Evolutionary conservation across 345 rosid genomes (phyloP), one percentile per base, ranked within the genome.

Genomic region (Cardiospermum halicacabum): DNA sequence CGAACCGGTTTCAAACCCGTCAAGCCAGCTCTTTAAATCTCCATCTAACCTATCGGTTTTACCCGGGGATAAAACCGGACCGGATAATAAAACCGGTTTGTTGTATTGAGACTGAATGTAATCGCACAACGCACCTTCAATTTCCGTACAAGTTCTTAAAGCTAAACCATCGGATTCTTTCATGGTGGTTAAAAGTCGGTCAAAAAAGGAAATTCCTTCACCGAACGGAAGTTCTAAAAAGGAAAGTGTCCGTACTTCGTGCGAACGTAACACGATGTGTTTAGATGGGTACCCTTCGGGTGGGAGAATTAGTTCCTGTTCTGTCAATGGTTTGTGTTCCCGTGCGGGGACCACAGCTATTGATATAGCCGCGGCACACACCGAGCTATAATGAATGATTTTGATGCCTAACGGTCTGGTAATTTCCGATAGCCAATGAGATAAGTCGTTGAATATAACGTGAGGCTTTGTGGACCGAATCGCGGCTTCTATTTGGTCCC

Each of bases 271-370:
- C 25, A 84, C 78, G 0, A 84, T 73, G 4, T 69, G 62, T 4
- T 78, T 60, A 0, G 95, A 84, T 0, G 95, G 87, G 53, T 87
- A 90, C 18, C 92, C 90, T 3, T 55, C 10, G 0, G 95, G 97
- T 0, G 78, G 78, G 36, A 21, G 66, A 0, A 66, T 72, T 34
- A 87, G 37, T 53, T 80, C 91, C 15, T 77, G 78, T 59, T 63
- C 78, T 0, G 84, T 74, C 0, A 79, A 3, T 1, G 71, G 75
- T 58, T 58, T 66, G n/a, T 76, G 70, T 8, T 86, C 89, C 0
- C 95, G 95, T 51, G 82, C 92, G 0, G 81, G 62, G 24, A 74
- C 70, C 3, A 87, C 56, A 0, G 96, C 89, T 1, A 82, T 56
- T 3, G 85, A n/a, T n/a, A n/a, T n/a, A n/a, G n/a, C 60, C 0